Conservation (phyloP, 805 yeast genomes). For the Cyberlindnera suaveolens region DNA sequence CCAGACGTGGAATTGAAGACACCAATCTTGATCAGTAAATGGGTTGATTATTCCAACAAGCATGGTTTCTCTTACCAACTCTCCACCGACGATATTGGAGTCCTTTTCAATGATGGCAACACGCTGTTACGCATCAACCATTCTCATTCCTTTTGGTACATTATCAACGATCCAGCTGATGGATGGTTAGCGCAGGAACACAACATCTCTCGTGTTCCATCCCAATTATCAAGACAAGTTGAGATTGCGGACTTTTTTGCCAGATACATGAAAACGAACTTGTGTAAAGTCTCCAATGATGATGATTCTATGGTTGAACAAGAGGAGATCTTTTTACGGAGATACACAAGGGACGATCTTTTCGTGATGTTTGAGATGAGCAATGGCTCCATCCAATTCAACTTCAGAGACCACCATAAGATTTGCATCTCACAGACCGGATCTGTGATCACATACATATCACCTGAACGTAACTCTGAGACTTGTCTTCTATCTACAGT, state of each 20-base stretch:
- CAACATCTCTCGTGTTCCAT: conserved; percentile 36
- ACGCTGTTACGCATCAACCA: conserved; percentile 70
- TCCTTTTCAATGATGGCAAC: conserved; percentile 77
- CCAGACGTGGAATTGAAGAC: conserved; percentile 25
- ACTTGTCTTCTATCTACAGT: conserved; percentile 52
- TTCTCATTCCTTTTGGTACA: conserved; percentile 60
- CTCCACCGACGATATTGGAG: conserved; percentile 86
- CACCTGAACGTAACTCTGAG: conserved; percentile 66
- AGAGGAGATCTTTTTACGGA: conserved; percentile 70
- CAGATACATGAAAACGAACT: conserved; percentile 85
- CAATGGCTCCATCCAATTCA: conserved; percentile 89
- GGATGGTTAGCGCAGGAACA: conserved; percentile 53
- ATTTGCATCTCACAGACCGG: conserved; percentile 75
- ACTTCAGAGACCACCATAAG: conserved; percentile 93
- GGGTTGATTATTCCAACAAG: conserved; percentile 97
- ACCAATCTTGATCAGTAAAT: conserved; percentile 78
- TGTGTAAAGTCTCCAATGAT: conserved; percentile 71
- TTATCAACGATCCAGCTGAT: conserved; percentile 39
- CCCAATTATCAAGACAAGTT: conserved; percentile 56
- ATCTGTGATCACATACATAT: conserved; percentile 69
- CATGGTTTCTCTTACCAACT: conserved; percentile 94
- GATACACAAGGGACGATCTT: conserved; percentile 72
- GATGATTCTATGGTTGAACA: conserved; percentile 40
- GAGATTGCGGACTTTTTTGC: conserved; percentile 86
- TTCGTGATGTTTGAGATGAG: conserved; percentile 91